Base-by-base conservation (phyloP, 2,329 filamentous ascomycete genomes). In the Fusarium sp. region DNA sequence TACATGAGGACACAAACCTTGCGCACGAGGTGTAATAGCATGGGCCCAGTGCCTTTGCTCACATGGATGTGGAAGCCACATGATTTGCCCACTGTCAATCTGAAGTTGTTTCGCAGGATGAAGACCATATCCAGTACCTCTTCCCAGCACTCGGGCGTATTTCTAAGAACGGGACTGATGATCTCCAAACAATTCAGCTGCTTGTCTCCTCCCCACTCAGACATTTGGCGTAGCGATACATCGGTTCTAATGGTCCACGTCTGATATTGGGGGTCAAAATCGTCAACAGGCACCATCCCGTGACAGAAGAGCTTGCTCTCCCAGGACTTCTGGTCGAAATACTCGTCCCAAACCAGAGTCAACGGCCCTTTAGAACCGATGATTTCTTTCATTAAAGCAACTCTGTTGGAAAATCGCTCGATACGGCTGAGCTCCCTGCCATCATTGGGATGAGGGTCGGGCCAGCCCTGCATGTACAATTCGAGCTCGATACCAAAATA, bases 401-500 rank as follows among this genome's bases (percentile, higher is more conserved):
- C 39, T 54, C 58, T 59, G 2, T 33, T 10, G 23, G 16, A 23
- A 18, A 48, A 52, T n/a, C 6, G 15, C 10, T 14, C 15, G 8
- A 41, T 44, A 14, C n/a, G 31, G 35, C 46, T 45, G 19, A 44
- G 35, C 23, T 58, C 29, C 21, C 72, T 73, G 31, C 41, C 33
- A 16, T 74, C 59, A 29, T 69, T 33, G 19, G 66, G 51, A n/a
- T 52, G 41, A n/a, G 66, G 51, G 14, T 69, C 66, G 27, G 27
- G 11, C 8, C 25, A 44, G 7, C 31, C 39, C 8, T n/a, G 70
- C 15, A 63, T 33, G 10, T 65, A 48, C 27, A 75, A 37, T 48
- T 76, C 73, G 14, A 76, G 55, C 62, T 76, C 74, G n/a, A 76
- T 46, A 16, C 72, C 74, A 23, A 76, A 63, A 15, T 62, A 73